Percentiles rank a stretch among this genome's conserved stretches.
Conservation (phyloP, 257 asterid species). For the Leptodermis oblonga region DNA sequence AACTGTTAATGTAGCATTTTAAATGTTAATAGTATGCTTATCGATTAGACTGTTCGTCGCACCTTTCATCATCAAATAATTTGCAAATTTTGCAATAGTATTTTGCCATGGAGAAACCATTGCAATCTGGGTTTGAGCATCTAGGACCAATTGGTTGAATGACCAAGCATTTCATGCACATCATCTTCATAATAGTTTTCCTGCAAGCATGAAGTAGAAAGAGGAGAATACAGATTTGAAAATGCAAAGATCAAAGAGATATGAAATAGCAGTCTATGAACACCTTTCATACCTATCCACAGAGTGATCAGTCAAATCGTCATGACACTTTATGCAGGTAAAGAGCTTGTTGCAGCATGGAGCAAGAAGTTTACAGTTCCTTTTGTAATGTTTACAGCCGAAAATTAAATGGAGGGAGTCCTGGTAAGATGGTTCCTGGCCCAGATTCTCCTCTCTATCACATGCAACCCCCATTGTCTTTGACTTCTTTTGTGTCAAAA, state of each 20-base stretch:
- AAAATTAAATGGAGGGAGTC: conserved; percentile 43
- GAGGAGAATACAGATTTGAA: conserved; percentile 19
- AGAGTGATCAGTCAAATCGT: conserved; percentile 67
- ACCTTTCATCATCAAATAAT: conserved; percentile 77
- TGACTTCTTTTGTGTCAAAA: conserved; percentile 47
- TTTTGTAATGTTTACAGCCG: conserved; percentile 81
- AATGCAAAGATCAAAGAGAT: neutral
- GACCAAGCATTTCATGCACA: conserved; percentile 84
- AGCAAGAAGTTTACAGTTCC: conserved; percentile 71
- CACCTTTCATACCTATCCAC: conserved; percentile 61
- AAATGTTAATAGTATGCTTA: neutral
- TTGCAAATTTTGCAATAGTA: conserved; percentile 79
- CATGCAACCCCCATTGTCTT: conserved; percentile 28
- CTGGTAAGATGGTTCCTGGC: conserved; percentile 56
- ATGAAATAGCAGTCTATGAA: conserved; percentile 12
- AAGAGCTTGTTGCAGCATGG: conserved; percentile 75
- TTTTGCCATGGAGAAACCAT: conserved; percentile 70
- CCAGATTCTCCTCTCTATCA: conserved; percentile 49
- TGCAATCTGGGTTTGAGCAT: conserved; percentile 51
- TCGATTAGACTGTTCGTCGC: conserved; percentile 24
- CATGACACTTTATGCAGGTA: conserved; percentile 90
- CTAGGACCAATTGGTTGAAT: conserved; percentile 58
- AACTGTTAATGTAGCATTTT: neutral
- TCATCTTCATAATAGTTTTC: conserved; percentile 60
- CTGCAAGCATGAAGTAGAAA: conserved; percentile 43